Conservation (phyloP, 257 asterid genomes). For the Agastache rugosa region DNA sequence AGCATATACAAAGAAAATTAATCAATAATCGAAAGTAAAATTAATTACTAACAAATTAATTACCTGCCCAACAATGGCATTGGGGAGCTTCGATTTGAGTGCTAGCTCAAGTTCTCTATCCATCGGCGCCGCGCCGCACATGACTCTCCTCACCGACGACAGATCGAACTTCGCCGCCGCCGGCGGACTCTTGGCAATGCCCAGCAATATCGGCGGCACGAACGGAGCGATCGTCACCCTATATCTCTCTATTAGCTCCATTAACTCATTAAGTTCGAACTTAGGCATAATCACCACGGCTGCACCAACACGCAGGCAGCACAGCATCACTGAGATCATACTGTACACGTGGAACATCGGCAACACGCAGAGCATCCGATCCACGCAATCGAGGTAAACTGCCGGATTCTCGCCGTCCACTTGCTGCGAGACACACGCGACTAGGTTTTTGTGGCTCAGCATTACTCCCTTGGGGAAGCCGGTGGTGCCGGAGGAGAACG, state of each 20-base stretch:
- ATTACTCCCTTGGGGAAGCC: constrained; percentile 69
- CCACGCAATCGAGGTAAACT: constrained; percentile 32
- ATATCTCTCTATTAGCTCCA: constrained; percentile 46
- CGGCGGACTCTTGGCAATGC: constrained; percentile 48
- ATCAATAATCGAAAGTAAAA: neutral
- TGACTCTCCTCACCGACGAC: constrained; percentile 60
- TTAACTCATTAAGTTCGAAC: constrained; percentile 45
- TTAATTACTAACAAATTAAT: neutral
- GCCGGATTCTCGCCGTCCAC: constrained; percentile 63
- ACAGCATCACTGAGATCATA: constrained; percentile 45
- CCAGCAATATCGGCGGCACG: constrained; percentile 67
- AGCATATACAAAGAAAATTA: neutral
- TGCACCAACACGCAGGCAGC: constrained; percentile 51
- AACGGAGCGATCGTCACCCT: constrained; percentile 58
- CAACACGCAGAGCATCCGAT: constrained; percentile 50
- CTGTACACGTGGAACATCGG: constrained; percentile 63
- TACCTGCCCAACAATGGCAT: constrained; percentile 70
- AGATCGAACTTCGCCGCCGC: constrained; percentile 46
- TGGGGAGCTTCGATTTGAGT: constrained; percentile 48
- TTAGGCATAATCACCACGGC: constrained; percentile 51
- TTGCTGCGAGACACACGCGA: constrained; percentile 53
- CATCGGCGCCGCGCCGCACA: constrained; percentile 65
- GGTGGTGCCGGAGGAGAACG: constrained; percentile 69
- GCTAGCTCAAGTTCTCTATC: constrained; percentile 49
- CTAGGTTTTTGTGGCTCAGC: constrained; percentile 60